These are phyloP conservation scores for Capronia americana DNA, from an alignment of 2,329 filamentous ascomycete species.

Conservation along the genomic window DNA sequence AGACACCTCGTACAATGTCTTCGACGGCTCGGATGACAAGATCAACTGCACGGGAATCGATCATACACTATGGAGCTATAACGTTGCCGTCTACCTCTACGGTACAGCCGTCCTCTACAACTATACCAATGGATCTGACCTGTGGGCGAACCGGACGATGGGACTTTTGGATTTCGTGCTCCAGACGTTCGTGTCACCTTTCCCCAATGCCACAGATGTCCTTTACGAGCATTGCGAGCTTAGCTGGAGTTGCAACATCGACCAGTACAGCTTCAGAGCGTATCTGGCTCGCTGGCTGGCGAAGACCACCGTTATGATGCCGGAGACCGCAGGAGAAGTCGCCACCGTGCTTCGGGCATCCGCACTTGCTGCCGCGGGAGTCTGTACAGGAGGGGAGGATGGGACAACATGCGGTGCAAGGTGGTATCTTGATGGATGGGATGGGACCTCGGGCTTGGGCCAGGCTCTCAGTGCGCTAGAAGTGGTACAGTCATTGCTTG, in stretches of 20 bases:
- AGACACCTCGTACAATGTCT: constrained; percentile 67
- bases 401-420: constrained; percentile 68
- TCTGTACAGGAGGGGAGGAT: constrained; percentile 42
- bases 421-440: constrained; percentile 63
- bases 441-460: constrained; percentile 66
- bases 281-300: constrained; percentile 67
- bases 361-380: not conserved
- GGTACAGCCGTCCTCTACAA: constrained; percentile 48
- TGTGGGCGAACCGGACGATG: not conserved
- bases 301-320: constrained; percentile 62
- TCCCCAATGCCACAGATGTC: constrained; percentile 53
- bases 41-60: constrained; percentile 66
- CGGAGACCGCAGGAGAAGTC: constrained; percentile 61
- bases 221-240: constrained; percentile 68
- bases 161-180: constrained; percentile 51
- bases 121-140: constrained; percentile 60
- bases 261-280: constrained; percentile 69
- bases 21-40: constrained; percentile 65
- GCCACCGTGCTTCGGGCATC: constrained; percentile 48
- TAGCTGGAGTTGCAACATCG: constrained; percentile 62
- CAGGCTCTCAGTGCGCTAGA: constrained; percentile 71
- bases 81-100: constrained; percentile 65
- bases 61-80: constrained; percentile 70
- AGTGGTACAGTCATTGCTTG: constrained; percentile 50
- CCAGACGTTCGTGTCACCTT: constrained; percentile 51